These are phyloP conservation scores for Fusarium abutilonis DNA, from an alignment of 2,329 filamentous ascomycete species.

Conservation along the genomic window DNA sequence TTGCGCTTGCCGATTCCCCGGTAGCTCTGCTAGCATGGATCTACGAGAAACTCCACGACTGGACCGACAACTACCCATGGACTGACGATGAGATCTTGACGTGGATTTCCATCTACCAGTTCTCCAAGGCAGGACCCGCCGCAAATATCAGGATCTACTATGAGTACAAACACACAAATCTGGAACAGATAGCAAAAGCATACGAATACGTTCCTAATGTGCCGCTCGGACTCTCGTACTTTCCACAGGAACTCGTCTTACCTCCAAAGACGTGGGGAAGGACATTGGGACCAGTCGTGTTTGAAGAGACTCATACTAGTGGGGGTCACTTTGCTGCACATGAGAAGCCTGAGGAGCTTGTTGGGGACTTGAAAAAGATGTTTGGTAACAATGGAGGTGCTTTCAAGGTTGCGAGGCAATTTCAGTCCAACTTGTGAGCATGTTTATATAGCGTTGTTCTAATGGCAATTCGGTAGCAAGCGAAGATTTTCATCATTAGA, in stretches of 20 bases:
- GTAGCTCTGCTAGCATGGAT: constrained; percentile 80
- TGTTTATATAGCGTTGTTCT: too few relatives aligned
- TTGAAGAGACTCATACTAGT: constrained; percentile 59
- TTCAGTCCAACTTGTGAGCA: constrained; percentile 3
- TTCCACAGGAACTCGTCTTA: constrained; percentile 66
- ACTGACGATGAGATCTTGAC: constrained; percentile 79
- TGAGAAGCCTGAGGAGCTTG: constrained; percentile 65
- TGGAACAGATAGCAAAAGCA: constrained; percentile 28
- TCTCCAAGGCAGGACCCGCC: constrained; percentile 73
- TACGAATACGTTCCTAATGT: constrained; percentile 48
- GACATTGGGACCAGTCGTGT: constrained; percentile 70
- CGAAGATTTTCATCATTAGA: not conserved
- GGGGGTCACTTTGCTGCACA: constrained; percentile 71
- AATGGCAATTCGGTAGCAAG: not conserved
- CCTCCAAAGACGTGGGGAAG: constrained; percentile 65
- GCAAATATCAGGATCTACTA: constrained; percentile 78
- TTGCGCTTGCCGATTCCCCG: constrained; percentile 74
- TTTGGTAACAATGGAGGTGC: constrained; percentile 63
- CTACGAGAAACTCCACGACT: constrained; percentile 81
- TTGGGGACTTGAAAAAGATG: constrained; percentile 65
- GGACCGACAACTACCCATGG: constrained; percentile 78
- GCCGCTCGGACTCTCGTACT: constrained; percentile 61
- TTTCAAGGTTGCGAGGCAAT: constrained; percentile 47
- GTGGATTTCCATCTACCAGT: constrained; percentile 79
- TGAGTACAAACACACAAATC: constrained; percentile 61